These are phyloP conservation scores for Yarrowia deformans DNA, from an alignment of 805 yeast species.

Conservation along the genomic window DNA sequence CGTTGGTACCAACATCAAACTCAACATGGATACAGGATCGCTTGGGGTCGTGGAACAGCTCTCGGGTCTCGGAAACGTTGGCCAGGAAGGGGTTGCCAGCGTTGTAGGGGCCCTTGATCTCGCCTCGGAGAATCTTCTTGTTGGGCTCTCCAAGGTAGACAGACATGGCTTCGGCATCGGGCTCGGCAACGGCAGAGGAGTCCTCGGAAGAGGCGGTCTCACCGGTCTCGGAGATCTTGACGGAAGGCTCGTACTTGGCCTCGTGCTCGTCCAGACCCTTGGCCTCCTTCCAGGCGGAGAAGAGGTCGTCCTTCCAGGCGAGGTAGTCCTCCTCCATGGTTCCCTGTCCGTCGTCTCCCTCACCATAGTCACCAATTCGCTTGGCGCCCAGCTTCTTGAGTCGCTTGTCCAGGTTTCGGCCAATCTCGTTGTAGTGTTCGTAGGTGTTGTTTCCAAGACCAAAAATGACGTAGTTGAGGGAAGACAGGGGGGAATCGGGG, in stretches of 20 bases:
- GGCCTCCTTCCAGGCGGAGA: constrained; percentile 68
- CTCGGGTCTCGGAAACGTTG: constrained; percentile 64
- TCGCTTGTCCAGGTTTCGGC: constrained; percentile 60
- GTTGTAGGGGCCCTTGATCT: constrained; percentile 72
- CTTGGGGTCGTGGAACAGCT: constrained; percentile 66
- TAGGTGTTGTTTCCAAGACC: constrained; percentile 96
- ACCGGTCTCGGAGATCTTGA: constrained; percentile 50
- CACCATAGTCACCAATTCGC: constrained; percentile 77
- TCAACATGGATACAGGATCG: constrained; percentile 92
- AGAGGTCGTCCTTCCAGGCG: constrained; percentile 85
- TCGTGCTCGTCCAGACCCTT: constrained; percentile 82
- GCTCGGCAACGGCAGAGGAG: constrained; percentile 42
- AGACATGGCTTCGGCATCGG: constrained; percentile 50
- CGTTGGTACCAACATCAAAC: constrained; percentile 75
- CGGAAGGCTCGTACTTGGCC: constrained; percentile 75
- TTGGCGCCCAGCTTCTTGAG: constrained; percentile 72
- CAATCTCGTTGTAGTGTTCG: constrained; percentile 87
- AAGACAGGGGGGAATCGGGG: constrained; percentile 54
- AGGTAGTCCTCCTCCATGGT: constrained; percentile 94
- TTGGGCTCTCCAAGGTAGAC: constrained; percentile 86
- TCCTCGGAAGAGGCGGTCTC: constrained; percentile 44
- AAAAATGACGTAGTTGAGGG: constrained; percentile 74
- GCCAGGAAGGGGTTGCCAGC: constrained; percentile 85
- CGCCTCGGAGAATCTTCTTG: constrained; percentile 57
- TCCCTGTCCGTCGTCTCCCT: constrained; percentile 95